Base-by-base conservation (phyloP, 108 stramenopile species). In the Pseudonitzschia multiseries region DNA sequence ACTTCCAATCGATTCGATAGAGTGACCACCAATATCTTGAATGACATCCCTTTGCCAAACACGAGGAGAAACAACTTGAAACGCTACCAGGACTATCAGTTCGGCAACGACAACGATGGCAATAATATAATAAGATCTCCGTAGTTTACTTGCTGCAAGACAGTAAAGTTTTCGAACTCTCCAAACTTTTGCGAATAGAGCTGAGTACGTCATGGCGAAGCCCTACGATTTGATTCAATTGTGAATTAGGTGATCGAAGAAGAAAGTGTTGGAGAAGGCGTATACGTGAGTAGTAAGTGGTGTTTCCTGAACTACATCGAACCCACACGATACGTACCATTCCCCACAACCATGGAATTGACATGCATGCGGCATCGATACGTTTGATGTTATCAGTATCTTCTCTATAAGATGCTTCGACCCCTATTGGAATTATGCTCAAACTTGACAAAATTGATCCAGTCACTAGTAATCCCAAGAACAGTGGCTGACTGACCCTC, bases 271-370 rank as follows among this genome's bases (percentile, higher is more conserved):
- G n/a, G n/a, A 17, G 26, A 13, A 36, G 33, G 29, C 20, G 5
- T 9, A 12, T n/a, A 4, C 40, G 15, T 20, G n/a, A 20, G 20
- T 4, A 20, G 20, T 28, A 36, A 31, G 5, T 14, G 61, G 40
- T 62, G 3, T 17, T n/a, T 62, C 20, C 1, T 41, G 61, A 5
- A 33, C 32, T 21, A 59, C 0, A 26, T 10, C 57, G 14, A 31
- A 59, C 5, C 27, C 14, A 31, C 5, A 81, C 43, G 2, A 21
- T 75, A 65, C 76, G 76, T 32, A 75, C 80, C 71, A 81, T 52
- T 18, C 75, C 80, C 36, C 66, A 77, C 22, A 81, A 65, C 80
- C 80, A 81, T 6, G 80, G 80, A 8, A 77, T 71, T 28, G 75
- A 59, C 80, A 81, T 81, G 41, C 80, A 81, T 10, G 71, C 76